phyloP scores from a whole-genome alignment of 2,329 filamentous ascomycete genomes.

The Colletotrichum sidae region DNA sequence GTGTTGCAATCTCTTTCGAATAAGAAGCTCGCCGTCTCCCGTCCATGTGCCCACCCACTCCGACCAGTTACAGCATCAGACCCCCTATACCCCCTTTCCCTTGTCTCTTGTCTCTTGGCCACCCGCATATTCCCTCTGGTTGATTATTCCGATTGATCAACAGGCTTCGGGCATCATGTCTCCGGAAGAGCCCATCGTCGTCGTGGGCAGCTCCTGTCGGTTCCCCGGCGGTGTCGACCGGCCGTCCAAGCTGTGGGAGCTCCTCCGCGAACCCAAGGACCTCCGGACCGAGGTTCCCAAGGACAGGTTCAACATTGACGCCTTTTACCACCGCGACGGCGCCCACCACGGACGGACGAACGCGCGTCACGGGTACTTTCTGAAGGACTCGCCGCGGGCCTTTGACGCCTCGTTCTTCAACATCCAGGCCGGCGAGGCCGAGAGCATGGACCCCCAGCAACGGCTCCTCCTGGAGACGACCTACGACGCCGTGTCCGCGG shows the following conservation, averaged over 20 bases:
- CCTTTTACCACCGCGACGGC: slow-evolving; percentile 31
- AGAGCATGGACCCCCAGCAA: slow-evolving; percentile 49
- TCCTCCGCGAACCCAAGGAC: slow-evolving; percentile 9
- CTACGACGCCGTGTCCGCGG: slow-evolving; percentile 46
- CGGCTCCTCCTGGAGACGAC: slow-evolving; percentile 47
- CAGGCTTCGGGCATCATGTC: no score
- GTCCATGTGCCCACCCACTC: no score
- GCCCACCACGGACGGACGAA: slow-evolving; percentile 41
- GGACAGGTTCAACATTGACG: slow-evolving; percentile 18
- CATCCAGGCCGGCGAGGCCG: slow-evolving; percentile 43
- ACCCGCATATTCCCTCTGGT: no score
- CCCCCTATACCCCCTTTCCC: no score
- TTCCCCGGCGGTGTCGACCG: slow-evolving; percentile 26
- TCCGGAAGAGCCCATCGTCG: slow-evolving; percentile 37
- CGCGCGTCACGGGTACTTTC: slow-evolving; percentile 39
- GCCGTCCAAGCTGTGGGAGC: slow-evolving; percentile 29
- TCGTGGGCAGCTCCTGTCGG: slow-evolving; percentile 21
- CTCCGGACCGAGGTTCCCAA: slow-evolving; percentile 15
- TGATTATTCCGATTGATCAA: no score
- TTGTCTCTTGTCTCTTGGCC: no score
- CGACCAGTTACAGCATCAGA: no score
- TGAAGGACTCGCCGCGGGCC: slow-evolving; percentile 37
- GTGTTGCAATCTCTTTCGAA: no score
- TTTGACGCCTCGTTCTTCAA: slow-evolving; percentile 46
- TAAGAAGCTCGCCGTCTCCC: no score